Conservation (phyloP, 2,329 filamentous ascomycete species). For the Fusarium coicis region DNA sequence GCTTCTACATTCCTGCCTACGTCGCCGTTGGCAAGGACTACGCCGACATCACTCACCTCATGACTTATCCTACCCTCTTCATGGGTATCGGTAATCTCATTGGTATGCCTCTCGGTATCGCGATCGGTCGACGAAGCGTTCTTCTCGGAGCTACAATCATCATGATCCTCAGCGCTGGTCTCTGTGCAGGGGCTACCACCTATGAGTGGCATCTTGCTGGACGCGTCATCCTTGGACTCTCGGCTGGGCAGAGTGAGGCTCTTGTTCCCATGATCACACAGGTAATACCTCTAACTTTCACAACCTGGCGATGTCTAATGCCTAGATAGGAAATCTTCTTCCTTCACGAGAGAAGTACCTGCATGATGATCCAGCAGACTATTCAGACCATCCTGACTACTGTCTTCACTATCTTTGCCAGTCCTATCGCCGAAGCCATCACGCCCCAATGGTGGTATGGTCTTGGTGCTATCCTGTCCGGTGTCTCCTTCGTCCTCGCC, state of each 20-base stretch:
- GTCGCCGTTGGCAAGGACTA: conserved; percentile 12
- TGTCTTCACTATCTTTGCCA: conserved; percentile 12
- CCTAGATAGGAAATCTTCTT: conserved; percentile 34
- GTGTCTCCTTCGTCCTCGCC: background rate
- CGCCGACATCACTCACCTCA: conserved; percentile 17
- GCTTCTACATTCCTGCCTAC: conserved; percentile 17
- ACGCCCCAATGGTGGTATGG: conserved; percentile 20
- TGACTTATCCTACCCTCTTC: conserved; percentile 20
- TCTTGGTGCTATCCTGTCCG: conserved; percentile 11
- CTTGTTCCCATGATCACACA: conserved; percentile 25
- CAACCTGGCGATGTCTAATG: background rate
- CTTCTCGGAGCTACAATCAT: conserved; percentile 33
- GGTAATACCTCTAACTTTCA: background rate
- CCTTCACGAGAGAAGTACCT: conserved; percentile 32
- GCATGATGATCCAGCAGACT: conserved; percentile 37
- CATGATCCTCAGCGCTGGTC: conserved; percentile 34
- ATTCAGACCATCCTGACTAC: conserved; percentile 35
- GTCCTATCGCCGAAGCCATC: conserved; percentile 13
- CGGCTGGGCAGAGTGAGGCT: conserved; percentile 36
- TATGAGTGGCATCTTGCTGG: conserved; percentile 38
- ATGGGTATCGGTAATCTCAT: conserved; percentile 40
- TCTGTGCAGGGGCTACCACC: conserved; percentile 30
- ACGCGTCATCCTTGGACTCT: conserved; percentile 28
- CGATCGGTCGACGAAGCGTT: conserved; percentile 35
- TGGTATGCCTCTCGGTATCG: conserved; percentile 37